phyloP scores from a whole-genome alignment of 305 asterid genomes.

The Fraxinus latifolia region DNA sequence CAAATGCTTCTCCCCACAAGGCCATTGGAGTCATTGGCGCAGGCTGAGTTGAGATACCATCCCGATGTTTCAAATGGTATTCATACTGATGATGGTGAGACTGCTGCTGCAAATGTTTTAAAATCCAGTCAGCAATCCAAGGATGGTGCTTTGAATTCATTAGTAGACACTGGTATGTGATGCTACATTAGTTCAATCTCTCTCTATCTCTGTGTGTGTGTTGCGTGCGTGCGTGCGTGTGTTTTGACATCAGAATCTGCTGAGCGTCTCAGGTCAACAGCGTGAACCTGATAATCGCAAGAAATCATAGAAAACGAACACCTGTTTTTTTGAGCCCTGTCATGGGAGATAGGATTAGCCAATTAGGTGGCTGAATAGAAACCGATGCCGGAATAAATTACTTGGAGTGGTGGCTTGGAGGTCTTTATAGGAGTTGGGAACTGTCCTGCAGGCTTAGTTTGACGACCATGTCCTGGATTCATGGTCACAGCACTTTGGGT shows the following conservation, averaged over 20 bases:
- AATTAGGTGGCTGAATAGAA: not conserved
- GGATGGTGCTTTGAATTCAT: slow-evolving; percentile 45
- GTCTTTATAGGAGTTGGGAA: not conserved
- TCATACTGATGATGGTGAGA: slow-evolving; percentile 52
- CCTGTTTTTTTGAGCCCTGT: not conserved
- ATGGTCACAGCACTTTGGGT: not conserved
- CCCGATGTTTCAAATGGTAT: slow-evolving; percentile 63
- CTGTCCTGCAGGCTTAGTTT: not conserved
- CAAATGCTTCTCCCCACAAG: slow-evolving; percentile 87
- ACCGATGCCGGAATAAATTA: not conserved
- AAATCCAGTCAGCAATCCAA: slow-evolving; percentile 49
- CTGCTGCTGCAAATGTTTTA: slow-evolving; percentile 47
- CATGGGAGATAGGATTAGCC: not conserved
- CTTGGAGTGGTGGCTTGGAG: not conserved
- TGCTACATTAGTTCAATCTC: not conserved
- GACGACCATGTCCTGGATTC: not conserved
- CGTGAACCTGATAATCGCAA: not conserved
- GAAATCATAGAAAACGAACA: not conserved
- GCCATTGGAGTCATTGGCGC: slow-evolving; percentile 55
- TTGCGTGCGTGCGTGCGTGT: not conserved
- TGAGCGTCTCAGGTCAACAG: not conserved
- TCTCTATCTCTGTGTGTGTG: not conserved
- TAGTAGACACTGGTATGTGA: slow-evolving; percentile 61
- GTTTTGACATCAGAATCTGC: not conserved
- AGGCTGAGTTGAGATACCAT: slow-evolving; percentile 54